Percentiles rank a stretch among this genome's conserved stretches.
These are phyloP conservation scores for Perkinsela sp. DNA, from an alignment of 208 protist genomes.

Conservation along the genomic window DNA sequence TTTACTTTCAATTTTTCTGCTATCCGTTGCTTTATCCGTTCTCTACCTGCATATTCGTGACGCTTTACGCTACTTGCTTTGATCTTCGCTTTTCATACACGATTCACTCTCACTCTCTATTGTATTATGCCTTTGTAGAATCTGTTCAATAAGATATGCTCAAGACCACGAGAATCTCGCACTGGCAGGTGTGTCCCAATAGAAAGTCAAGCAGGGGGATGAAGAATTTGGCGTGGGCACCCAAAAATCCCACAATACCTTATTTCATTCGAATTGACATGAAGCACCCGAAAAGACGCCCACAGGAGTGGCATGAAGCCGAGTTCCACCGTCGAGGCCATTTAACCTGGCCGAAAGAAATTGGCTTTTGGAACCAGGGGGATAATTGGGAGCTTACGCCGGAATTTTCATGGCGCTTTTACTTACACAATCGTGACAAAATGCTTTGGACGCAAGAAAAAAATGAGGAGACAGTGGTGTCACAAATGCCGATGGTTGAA, in stretches of 20 bases:
- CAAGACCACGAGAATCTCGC: background rate
- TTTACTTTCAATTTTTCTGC: background rate
- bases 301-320: conserved; percentile 44
- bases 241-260: conserved; percentile 40
- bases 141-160: too few species aligned
- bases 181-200: background rate
- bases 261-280: conserved; percentile 46
- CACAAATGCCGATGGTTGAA: conserved; percentile 40
- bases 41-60: background rate
- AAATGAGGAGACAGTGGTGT: conserved; percentile 40
- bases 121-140: too few species aligned
- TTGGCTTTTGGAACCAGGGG: conserved; percentile 61
- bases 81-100: too few species aligned
- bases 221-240: conserved; percentile 56
- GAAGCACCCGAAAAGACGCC: conserved; percentile 35
- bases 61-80: background rate
- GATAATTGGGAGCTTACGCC: conserved; percentile 65
- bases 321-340: conserved; percentile 47
- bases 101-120: too few species aligned
- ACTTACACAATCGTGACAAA: conserved; percentile 20
- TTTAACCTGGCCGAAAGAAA: conserved; percentile 54
- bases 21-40: background rate
- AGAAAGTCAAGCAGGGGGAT: conserved; percentile 9
- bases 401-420: conserved; percentile 34
- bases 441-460: conserved; percentile 35